phyloP scores from a whole-genome alignment of 345 rosid genomes.

The Salix koriyanagi region DNA sequence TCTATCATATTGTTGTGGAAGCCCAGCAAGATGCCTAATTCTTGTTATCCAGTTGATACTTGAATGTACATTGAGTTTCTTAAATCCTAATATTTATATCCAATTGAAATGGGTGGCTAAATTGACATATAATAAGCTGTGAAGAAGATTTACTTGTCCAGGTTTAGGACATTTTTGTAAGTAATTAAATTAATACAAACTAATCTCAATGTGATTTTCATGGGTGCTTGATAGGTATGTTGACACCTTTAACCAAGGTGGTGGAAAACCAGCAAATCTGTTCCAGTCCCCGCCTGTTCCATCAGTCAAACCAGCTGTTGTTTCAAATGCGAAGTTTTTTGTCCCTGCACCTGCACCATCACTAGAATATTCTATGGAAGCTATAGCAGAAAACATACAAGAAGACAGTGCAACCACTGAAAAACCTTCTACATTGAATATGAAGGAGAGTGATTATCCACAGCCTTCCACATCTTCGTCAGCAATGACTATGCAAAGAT shows the following conservation, averaged over 20 bases:
- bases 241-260: constrained; percentile 73
- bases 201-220: neutral
- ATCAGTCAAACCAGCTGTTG: constrained; percentile 59
- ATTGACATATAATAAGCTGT: neutral
- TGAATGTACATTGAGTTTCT: neutral
- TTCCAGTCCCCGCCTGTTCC: constrained; percentile 68
- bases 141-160: neutral
- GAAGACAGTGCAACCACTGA: constrained; percentile 37
- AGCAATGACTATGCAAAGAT: constrained; percentile 49
- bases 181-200: neutral
- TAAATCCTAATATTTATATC: neutral
- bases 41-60: neutral
- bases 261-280: constrained; percentile 44
- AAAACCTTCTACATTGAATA: constrained; percentile 37
- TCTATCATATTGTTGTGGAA: neutral
- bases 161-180: neutral
- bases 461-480: constrained; percentile 38
- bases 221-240: constrained; percentile 51
- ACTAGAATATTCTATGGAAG: constrained; percentile 44
- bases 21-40: neutral
- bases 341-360: constrained; percentile 66
- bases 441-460: constrained; percentile 24
- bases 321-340: constrained; percentile 76
- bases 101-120: neutral
- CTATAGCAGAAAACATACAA: constrained; percentile 44